These are phyloP conservation scores for Fusarium sulawesiense DNA, from an alignment of 2,329 filamentous ascomycete genomes.

Conservation along the genomic window DNA sequence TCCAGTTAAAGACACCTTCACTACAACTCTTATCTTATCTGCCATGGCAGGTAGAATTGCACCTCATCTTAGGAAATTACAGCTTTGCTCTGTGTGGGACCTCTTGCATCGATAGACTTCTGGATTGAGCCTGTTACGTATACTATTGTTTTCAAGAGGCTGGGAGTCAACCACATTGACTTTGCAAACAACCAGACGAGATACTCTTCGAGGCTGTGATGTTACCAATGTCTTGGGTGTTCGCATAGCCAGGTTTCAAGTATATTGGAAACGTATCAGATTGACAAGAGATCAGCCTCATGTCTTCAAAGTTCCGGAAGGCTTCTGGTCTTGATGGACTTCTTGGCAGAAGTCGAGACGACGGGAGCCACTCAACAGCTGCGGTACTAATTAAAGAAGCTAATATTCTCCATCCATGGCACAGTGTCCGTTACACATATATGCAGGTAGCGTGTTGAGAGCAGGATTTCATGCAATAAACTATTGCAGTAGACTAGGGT, in stretches of 20 bases:
- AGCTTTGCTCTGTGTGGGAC: conserved; percentile 36
- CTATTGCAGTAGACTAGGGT: neutral
- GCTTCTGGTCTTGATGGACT: neutral
- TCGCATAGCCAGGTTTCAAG: conserved; percentile 13
- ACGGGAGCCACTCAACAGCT: conserved; percentile 14
- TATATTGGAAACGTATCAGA: conserved; percentile 17
- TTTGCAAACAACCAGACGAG: neutral
- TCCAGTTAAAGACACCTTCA: conserved; percentile 34
- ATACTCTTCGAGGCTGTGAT: neutral
- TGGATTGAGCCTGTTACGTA: conserved; percentile 31
- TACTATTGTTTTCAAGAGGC: neutral
- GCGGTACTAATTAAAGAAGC: conserved; percentile 15
- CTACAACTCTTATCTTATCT: conserved; percentile 22
- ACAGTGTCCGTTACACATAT: conserved; percentile 36
- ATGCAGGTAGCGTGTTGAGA: conserved; percentile 2
- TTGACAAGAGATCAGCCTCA: conserved; percentile 21
- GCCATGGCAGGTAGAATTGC: conserved; percentile 39
- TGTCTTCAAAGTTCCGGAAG: neutral
- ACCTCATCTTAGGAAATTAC: conserved; percentile 49
- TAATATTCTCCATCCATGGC: conserved; percentile 30
- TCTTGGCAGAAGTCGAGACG: conserved; percentile 16
- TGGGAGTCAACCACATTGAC: conserved; percentile 14
- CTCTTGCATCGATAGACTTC: conserved; percentile 23
- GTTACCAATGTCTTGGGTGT: neutral
- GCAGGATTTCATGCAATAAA: conserved; percentile 21